phyloP scores from a whole-genome alignment of 129 eudicot species.

The Silybum marianum region DNA sequence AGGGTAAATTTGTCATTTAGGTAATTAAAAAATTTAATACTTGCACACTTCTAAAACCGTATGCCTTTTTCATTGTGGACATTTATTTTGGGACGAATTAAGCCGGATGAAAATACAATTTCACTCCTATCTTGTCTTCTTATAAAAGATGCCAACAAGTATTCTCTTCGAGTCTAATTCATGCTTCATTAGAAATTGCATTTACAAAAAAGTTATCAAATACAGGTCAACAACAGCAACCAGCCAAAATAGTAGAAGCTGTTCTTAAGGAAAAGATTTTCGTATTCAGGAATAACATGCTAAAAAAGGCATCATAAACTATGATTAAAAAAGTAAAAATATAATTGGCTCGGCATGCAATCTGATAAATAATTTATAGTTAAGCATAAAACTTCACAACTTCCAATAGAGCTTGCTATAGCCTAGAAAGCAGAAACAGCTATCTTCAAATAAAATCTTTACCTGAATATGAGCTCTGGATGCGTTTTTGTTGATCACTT shows the following conservation, averaged over 20 bases:
- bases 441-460: not conserved
- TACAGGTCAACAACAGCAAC: not conserved
- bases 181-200: not conserved
- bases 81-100: not conserved
- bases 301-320: conserved; percentile 23
- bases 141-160: not conserved
- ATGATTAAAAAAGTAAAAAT: not conserved
- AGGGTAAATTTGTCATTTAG: not conserved
- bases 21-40: not conserved
- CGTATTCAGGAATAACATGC: conserved; percentile 6
- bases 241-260: not conserved
- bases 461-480: conserved; percentile 92
- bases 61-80: not conserved
- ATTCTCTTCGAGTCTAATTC: not conserved
- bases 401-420: not conserved
- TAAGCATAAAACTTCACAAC: not conserved
- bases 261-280: not conserved
- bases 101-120: not conserved
- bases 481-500: conserved; percentile 84
- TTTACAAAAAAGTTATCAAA: not conserved
- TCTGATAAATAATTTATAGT: not conserved
- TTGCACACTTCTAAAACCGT: not conserved
- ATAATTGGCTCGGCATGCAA: not conserved
- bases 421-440: not conserved
- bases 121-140: not conserved